Conservation (phyloP, 2,329 filamentous ascomycete species). For the Ilyonectria sp. region DNA sequence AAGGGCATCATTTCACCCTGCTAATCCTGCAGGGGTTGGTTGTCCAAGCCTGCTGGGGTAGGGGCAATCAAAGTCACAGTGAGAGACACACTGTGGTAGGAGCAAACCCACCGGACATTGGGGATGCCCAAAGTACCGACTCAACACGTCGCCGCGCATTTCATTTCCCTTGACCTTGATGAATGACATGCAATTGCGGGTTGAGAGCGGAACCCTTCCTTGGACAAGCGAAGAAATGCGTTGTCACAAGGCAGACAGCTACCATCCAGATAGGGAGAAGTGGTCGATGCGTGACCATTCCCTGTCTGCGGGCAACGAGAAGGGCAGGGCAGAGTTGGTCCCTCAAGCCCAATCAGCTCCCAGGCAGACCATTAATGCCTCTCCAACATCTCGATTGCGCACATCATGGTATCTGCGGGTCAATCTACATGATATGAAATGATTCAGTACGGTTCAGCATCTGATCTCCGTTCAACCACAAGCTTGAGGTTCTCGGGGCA, state of each 20-base stretch:
- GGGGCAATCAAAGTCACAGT: constrained; percentile 33
- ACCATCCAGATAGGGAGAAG: constrained; percentile 21
- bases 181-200: constrained; percentile 10
- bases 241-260: constrained; percentile 21
- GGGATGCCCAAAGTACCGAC: constrained; percentile 21
- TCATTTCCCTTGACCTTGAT: constrained; percentile 24
- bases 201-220: constrained; percentile 20
- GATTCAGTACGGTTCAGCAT: constrained; percentile 19
- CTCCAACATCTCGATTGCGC: not conserved
- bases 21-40: constrained; percentile 44
- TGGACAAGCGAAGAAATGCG: constrained; percentile 10
- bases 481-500: constrained; percentile 39
- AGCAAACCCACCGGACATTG: constrained; percentile 22
- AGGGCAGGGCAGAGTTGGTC: not conserved
- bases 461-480: constrained; percentile 27
- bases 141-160: constrained; percentile 21
- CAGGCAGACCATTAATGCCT: not conserved
- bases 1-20: constrained; percentile 36
- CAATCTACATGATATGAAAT: constrained; percentile 20
- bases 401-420: constrained; percentile 11
- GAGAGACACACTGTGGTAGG: constrained; percentile 32
- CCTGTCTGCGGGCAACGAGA: constrained; percentile 24
- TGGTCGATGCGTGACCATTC: constrained; percentile 8
- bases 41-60: constrained; percentile 40
- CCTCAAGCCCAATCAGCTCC: not conserved